phyloP scores from a whole-genome alignment of 768 basidiomycete genomes.

The Grammothele lineata region DNA sequence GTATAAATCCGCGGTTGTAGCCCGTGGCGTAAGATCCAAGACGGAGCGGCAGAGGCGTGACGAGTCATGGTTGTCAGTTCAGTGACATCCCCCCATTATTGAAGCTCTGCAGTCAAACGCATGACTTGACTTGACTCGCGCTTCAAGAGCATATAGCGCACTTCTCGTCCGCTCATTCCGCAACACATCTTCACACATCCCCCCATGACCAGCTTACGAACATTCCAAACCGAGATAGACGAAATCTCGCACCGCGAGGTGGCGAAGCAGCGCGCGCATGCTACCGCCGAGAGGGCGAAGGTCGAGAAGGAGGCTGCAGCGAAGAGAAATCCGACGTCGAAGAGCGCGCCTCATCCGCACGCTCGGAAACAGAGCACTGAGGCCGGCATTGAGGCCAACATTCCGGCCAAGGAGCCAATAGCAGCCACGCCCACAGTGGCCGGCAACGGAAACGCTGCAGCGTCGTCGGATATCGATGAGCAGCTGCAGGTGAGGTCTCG shows the following conservation, averaged over 20 bases:
- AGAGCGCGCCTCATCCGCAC: conserved; percentile 35
- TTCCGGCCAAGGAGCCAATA: conserved; percentile 13
- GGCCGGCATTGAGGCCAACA: background rate
- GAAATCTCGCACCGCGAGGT: conserved; percentile 68
- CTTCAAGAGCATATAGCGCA: conserved; percentile 7
- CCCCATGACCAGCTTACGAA: conserved; percentile 51
- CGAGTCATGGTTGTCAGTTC: conserved; percentile 10
- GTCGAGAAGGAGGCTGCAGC: conserved; percentile 16
- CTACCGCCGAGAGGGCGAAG: conserved; percentile 25
- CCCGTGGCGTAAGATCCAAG: no score
- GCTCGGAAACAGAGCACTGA: conserved; percentile 16
- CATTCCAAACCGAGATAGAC: conserved; percentile 74
- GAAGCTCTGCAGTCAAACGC: conserved; percentile 2
- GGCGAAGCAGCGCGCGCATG: conserved; percentile 52
- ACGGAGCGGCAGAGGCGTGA: no score
- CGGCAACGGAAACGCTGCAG: conserved; percentile 3
- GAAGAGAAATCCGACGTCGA: background rate
- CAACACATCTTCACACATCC: no score
- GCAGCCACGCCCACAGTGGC: background rate
- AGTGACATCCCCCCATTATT: conserved; percentile 8
- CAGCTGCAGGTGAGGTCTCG: conserved; percentile 43
- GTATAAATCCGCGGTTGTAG: no score
- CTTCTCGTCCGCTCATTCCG: no score
- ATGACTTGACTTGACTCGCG: conserved; percentile 18
- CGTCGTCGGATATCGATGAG: conserved; percentile 44